Evolutionary conservation across 495 filamentous ascomycete species (phyloP), one percentile per base, ranked within the genome.

Genomic region (Talaromyces proteolyticus): DNA sequence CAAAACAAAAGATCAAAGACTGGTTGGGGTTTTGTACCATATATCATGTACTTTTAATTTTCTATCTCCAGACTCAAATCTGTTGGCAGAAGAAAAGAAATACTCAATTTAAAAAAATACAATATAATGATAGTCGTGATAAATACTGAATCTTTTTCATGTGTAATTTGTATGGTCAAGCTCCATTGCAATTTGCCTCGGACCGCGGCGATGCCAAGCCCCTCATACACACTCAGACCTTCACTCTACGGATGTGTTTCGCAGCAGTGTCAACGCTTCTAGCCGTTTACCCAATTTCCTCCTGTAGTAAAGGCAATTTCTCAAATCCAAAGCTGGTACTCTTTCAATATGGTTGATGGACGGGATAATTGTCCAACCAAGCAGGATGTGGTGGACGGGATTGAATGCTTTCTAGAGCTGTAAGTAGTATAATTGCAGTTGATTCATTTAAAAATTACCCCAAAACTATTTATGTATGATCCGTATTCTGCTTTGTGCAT

Each of bases 11-110:
- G 34, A 49, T 18, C 22, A 47, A 37, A 37, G 16, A 34, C 45
- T 38, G 26, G 45, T 34, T 21, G 20, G 45, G 26, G 19, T 37
- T 18, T 22, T 47, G 44, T 47, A 47, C 14, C 6, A 47, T 47
- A 47, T 47, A 36, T 29, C 25, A 47, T 47, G 44, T 47, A 47
- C 44, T 47, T 47, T 47, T 34, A 47, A 34, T 19, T 37, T 47
- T 20, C 44, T 47, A 12, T 20, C 17, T 17, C 10, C 10, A 16
- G 6, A 17, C 29, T 5, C 6, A 34, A 10, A 14, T 14, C 29
- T 2, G 29, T 34, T 2, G 29, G 29, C 14, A 34, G 29, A 34
- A 34, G 29, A 34, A 14, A 34, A 34, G n/a, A 34, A 34, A 34
- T 34, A 34, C 8, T 34, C 14, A 34, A 34, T 34, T 10, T 10